Conservation (phyloP, 371 early-diverging fungal genomes). For the Mucor racemosus region DNA sequence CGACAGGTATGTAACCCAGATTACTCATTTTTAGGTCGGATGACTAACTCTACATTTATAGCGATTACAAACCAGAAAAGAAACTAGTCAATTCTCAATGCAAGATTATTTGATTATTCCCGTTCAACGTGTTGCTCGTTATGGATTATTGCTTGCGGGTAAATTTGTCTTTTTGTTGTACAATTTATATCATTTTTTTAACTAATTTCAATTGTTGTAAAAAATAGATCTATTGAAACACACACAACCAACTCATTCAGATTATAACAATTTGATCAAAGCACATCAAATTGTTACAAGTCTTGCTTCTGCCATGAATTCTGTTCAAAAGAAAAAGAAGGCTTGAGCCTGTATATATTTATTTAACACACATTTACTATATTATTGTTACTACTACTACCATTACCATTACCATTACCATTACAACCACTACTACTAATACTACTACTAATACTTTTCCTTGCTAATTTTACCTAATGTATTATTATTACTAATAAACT, state of each 20-base stretch:
- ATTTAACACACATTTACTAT: not conserved
- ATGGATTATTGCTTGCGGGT: constrained; percentile 47
- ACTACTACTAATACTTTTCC: too few species aligned
- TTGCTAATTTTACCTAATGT: too few species aligned
- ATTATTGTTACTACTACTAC: not conserved
- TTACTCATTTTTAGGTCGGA: not conserved
- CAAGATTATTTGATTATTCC: constrained; percentile 49
- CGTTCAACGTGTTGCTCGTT: constrained; percentile 47
- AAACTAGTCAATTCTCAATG: constrained; percentile 42
- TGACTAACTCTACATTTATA: not conserved
- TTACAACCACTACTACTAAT: not conserved
- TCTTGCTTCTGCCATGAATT: constrained; percentile 49
- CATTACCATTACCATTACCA: not conserved
- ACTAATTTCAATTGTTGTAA: too few species aligned
- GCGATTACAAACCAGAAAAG: constrained; percentile 36
- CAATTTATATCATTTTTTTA: not conserved
- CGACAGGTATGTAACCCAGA: constrained; percentile 16
- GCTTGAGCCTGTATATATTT: constrained; percentile 11
- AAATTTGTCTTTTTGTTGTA: constrained; percentile 3
- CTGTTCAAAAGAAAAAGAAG: constrained; percentile 37
- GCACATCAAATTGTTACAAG: constrained; percentile 43
- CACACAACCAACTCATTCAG: constrained; percentile 37
- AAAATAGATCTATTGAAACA: constrained; percentile 48
- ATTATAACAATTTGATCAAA: constrained; percentile 37
- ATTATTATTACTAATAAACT: too few species aligned